Evolutionary conservation across 345 rosid genomes (phyloP).

Genomic region (Ailanthus altissimus): DNA sequence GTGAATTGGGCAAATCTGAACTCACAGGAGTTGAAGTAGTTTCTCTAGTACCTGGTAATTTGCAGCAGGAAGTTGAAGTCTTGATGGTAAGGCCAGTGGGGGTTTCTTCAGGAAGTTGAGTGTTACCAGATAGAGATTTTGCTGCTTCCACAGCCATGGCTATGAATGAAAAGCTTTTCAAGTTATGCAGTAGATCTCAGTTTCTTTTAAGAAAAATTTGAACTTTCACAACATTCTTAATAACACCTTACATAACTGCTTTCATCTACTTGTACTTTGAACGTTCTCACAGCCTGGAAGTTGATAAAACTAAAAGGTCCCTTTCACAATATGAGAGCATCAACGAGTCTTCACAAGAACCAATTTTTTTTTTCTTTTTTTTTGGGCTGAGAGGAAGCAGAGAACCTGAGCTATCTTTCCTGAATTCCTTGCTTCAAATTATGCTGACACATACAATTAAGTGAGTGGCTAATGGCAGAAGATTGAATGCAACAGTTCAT

Average conservation of each 20-base stretch:
- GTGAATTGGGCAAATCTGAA: slow-evolving; percentile 43
- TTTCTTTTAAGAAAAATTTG: slow-evolving; percentile 8
- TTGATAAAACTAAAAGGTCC: neutral
- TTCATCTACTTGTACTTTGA: neutral
- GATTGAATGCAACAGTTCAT: slow-evolving; percentile 72
- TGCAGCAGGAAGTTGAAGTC: slow-evolving; percentile 46
- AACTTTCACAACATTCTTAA: neutral
- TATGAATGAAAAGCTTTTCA: slow-evolving; percentile 13
- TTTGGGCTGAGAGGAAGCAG: neutral
- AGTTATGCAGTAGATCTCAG: slow-evolving; percentile 27
- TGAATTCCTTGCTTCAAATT: slow-evolving; percentile 32
- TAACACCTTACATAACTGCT: neutral
- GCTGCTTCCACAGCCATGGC: slow-evolving; percentile 38
- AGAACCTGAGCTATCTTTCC: slow-evolving; percentile 22
- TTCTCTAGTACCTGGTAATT: slow-evolving; percentile 31
- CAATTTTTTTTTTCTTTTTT: neutral
- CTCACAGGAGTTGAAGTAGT: slow-evolving; percentile 20
- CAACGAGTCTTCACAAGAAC: slow-evolving; percentile 5
- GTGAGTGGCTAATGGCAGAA: slow-evolving; percentile 49
- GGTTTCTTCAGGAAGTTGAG: slow-evolving; percentile 27
- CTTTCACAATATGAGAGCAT: neutral
- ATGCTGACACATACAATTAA: slow-evolving; percentile 44
- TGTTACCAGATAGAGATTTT: slow-evolving; percentile 5
- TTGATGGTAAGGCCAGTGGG: slow-evolving; percentile 59
- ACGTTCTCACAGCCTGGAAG: slow-evolving; percentile 12